Conservation (phyloP, 345 rosid genomes). For the Mercurialis annua region DNA sequence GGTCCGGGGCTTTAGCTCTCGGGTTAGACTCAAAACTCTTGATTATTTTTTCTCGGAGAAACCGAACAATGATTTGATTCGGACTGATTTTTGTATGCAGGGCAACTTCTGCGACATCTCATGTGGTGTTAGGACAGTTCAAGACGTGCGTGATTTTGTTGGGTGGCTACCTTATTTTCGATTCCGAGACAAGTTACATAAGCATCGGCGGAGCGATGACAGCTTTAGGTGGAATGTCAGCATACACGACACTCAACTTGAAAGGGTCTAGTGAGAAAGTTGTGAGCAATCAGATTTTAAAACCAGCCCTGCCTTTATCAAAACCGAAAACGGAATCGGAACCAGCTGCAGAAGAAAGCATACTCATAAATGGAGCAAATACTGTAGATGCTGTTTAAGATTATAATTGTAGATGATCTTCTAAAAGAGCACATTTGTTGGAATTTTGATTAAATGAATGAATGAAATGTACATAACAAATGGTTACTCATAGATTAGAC, state of each 20-base stretch:
- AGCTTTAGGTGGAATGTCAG: conserved; percentile 79
- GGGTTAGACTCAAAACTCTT: conserved; percentile 52
- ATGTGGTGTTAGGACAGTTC: conserved; percentile 91
- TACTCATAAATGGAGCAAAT: conserved; percentile 3
- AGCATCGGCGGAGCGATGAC: conserved; percentile 77
- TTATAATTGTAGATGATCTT: neutral
- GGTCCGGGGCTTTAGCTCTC: conserved; percentile 96
- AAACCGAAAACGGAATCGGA: conserved; percentile 34
- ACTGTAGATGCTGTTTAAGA: conserved; percentile 10
- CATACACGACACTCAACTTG: conserved; percentile 63
- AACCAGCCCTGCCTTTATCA: conserved; percentile 27
- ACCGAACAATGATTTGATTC: too few relatives aligned
- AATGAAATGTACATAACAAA: neutral
- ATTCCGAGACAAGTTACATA: conserved; percentile 68
- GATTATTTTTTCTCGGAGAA: neutral
- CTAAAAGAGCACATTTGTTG: neutral
- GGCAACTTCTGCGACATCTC: conserved; percentile 94
- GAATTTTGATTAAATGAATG: neutral
- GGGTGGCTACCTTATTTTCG: conserved; percentile 70
- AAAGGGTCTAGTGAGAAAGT: conserved; percentile 34
- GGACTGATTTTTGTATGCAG: conserved; percentile 30
- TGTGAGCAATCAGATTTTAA: conserved; percentile 40
- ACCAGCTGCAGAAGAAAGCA: conserved; percentile 23
- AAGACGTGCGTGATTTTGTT: conserved; percentile 83
- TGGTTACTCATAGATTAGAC: too few relatives aligned